These are phyloP conservation scores for Zoysia japonica DNA, from an alignment of 176 grass and related monocot species.

Conservation along the genomic window DNA sequence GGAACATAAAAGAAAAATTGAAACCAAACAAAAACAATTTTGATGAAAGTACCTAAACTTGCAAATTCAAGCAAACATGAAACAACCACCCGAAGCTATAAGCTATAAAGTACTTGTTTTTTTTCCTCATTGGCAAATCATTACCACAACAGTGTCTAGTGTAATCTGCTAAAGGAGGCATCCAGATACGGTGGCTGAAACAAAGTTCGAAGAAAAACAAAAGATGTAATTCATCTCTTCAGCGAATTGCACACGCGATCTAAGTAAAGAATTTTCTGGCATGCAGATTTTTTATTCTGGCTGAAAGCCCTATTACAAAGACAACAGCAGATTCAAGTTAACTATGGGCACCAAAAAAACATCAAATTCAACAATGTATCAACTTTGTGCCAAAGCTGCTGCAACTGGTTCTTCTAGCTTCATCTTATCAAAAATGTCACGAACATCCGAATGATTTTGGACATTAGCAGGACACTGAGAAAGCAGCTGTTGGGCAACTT, in stretches of 20 bases:
- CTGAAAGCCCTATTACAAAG: slow-evolving; percentile 37
- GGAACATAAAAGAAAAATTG: not conserved
- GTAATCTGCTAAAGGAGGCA: not conserved
- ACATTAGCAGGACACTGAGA: slow-evolving; percentile 64
- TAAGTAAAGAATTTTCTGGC: slow-evolving; percentile 35
- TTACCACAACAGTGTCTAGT: not conserved
- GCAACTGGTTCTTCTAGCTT: slow-evolving; percentile 46
- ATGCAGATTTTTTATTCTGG: slow-evolving; percentile 27
- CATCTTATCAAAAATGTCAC: slow-evolving; percentile 61
- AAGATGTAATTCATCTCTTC: slow-evolving; percentile 32
- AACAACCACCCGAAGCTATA: not conserved
- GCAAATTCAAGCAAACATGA: not conserved
- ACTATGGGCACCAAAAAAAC: slow-evolving; percentile 13
- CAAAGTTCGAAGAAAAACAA: not conserved
- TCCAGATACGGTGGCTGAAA: slow-evolving; percentile 19
- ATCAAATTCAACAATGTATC: slow-evolving; percentile 1
- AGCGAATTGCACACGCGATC: not conserved
- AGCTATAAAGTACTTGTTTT: not conserved
- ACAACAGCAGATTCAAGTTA: slow-evolving; percentile 33
- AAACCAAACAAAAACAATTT: not conserved
- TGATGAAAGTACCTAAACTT: not conserved
- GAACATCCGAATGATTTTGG: slow-evolving; percentile 67
- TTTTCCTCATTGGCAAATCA: not conserved
- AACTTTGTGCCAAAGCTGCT: slow-evolving; percentile 38
- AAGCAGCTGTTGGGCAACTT: slow-evolving; percentile 66